Evolutionary conservation across 192 early-diverging fungal species (phyloP).

Genomic region (Radiomyces spectabilis): DNA sequence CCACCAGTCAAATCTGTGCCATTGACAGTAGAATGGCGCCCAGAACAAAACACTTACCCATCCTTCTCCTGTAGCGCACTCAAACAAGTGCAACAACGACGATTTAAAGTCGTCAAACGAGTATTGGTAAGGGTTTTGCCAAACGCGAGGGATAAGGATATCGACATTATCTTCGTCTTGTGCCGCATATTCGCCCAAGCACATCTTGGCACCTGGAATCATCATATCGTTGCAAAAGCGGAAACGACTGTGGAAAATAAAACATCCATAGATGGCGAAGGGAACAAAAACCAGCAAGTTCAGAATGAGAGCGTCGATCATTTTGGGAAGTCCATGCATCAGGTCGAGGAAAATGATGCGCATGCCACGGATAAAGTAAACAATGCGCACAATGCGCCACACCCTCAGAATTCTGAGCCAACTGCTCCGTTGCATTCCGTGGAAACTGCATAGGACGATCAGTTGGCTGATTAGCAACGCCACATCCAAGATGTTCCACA

Average conservation of each 20-base stretch:
- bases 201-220: background rate
- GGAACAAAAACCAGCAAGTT: constrained; percentile 19
- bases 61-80: constrained; percentile 20
- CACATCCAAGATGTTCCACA: constrained; percentile 15
- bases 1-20: no score
- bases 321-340: constrained; percentile 17
- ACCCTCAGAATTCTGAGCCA: constrained; percentile 1
- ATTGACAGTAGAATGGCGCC: no score
- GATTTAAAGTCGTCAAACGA: constrained; percentile 13
- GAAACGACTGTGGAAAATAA: constrained; percentile 16
- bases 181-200: constrained; percentile 8
- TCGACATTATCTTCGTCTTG: background rate
- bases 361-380: constrained; percentile 11
- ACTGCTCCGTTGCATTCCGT: background rate
- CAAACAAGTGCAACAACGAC: constrained; percentile 12
- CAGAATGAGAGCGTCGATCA: constrained; percentile 8
- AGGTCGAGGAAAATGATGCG: constrained; percentile 10
- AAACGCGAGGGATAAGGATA: constrained; percentile 10
- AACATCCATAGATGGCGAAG: constrained; percentile 21
- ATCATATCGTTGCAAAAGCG: constrained; percentile 8
- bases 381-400: constrained; percentile 7
- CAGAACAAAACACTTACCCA: constrained; percentile 22
- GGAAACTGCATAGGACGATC: background rate
- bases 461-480: constrained; percentile 1
- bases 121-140: constrained; percentile 20